These are phyloP conservation scores for Coniochaeta sp. DNA, from an alignment of 2,329 filamentous ascomycete species.

Conservation along the genomic window DNA sequence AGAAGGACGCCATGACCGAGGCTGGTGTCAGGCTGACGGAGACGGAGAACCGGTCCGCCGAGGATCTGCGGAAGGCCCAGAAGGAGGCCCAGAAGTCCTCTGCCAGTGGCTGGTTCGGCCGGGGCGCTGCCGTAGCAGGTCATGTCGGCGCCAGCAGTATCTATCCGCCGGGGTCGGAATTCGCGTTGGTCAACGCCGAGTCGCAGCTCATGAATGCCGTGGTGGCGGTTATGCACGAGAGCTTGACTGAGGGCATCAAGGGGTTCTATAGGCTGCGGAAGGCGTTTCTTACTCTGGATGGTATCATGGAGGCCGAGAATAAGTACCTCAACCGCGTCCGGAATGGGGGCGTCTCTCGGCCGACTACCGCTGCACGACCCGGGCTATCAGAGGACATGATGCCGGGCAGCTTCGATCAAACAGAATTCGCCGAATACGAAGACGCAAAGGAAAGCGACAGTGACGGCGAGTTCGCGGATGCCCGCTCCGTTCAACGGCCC, in stretches of 20 bases:
- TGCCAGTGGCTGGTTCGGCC: slow-evolving; percentile 15
- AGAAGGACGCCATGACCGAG: slow-evolving; percentile 84
- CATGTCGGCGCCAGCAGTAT: slow-evolving; percentile 30
- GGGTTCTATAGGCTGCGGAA: slow-evolving; percentile 91
- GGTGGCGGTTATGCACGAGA: slow-evolving; percentile 85
- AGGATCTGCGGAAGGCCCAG: slow-evolving; percentile 69
- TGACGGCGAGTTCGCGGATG: slow-evolving; percentile 50
- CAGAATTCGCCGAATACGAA: slow-evolving; percentile 23
- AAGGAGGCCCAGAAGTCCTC: slow-evolving; percentile 40
- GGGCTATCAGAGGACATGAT: slow-evolving; percentile 24
- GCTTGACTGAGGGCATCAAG: slow-evolving; percentile 80
- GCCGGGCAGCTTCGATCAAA: slow-evolving; percentile 29
- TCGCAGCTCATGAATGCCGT: slow-evolving; percentile 86
- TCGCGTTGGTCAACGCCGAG: slow-evolving; percentile 74
- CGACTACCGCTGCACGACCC: slow-evolving; percentile 1
- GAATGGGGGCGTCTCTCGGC: not conserved
- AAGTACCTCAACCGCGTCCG: slow-evolving; percentile 34
- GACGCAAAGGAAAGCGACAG: slow-evolving; percentile 16
- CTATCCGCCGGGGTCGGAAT: slow-evolving; percentile 82
- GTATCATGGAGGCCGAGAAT: slow-evolving; percentile 68
- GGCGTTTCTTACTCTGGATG: slow-evolving; percentile 76
- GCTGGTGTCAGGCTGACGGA: slow-evolving; percentile 65
- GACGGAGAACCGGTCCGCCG: slow-evolving; percentile 69
- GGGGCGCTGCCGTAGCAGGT: slow-evolving; percentile 5
- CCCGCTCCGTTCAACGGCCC: slow-evolving; percentile 12